Base-by-base conservation (phyloP, 225 moss, liverwort and hornwort genomes). In the Physcomitrium patens region DNA sequence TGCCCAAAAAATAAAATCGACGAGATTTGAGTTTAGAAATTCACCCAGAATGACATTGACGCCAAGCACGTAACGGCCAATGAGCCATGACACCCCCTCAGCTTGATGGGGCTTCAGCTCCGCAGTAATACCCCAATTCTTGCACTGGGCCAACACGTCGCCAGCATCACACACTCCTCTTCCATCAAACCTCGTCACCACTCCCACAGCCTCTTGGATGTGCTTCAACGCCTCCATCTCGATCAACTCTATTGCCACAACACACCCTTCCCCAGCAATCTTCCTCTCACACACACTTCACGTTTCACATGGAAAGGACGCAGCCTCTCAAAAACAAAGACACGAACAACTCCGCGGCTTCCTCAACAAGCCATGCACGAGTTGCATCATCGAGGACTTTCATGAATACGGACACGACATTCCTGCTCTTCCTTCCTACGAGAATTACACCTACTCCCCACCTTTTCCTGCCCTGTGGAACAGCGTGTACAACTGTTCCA, bases 11-110 rank as follows among this genome's bases (percentile, higher is more conserved):
- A 45, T 26, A 19, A 26, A 17, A 46, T 48, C 26, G n/a, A 6
- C 10, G 23, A 60, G 10, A 11, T 28, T 62, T 53, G 19, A 0
- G n/a, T 17, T 18, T 4, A 6, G 24, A n/a, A 24, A 61, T 27
- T 18, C 62, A 79, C 89, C 81, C 1, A 96, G 80, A 79, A 96
- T 92, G 64, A 89, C 91, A 67, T 88, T 96, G 64, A 88, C 89
- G 15, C 96, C 96, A 19, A 76, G 63, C 10, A 65, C 50, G 63
- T 87, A 92, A 59, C 89, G 91, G n/a, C 84, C 87, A 42, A 96
- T 86, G 65, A 96, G 96, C 96, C 96, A 96, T 3, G 82, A 73
- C 42, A 96, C 85, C 11, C 96, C 94, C 72, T 92, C 87, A 12
- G 88, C 89, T 76, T 96, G 94, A 73, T 96, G 87, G n/a, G 41